These are phyloP conservation scores for Nitzschia sp. DNA, from an alignment of 108 stramenopile genomes.

Conservation along the genomic window DNA sequence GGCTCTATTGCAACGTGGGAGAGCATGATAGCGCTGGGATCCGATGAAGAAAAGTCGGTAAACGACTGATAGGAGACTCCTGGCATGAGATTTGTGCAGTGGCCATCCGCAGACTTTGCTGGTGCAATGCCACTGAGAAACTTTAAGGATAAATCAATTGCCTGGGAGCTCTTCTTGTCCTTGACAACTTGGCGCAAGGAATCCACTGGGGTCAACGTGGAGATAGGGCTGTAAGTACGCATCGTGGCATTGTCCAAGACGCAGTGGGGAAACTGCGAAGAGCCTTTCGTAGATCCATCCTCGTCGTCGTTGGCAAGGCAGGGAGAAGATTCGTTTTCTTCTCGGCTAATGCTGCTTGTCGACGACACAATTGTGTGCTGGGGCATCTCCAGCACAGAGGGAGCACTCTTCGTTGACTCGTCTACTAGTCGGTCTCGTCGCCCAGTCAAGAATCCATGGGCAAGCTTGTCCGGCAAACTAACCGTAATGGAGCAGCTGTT, in stretches of 20 bases:
- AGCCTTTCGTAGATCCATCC: background rate
- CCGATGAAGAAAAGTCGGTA: background rate
- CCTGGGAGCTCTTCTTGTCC: background rate
- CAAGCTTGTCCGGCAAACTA: background rate
- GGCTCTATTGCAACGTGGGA: background rate
- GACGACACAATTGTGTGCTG: background rate
- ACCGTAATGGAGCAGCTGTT: background rate
- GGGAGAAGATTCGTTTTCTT: background rate
- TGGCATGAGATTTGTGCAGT: background rate
- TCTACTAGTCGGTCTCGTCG: too few relatives aligned
- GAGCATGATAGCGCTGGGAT: background rate
- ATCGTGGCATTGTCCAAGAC: background rate
- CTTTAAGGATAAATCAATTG: background rate
- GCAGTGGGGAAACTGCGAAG: background rate
- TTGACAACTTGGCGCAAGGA: background rate
- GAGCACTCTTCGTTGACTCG: background rate
- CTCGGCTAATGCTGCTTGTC: background rate
- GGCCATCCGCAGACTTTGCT: background rate
- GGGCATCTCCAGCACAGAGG: background rate
- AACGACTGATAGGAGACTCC: background rate
- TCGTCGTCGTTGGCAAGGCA: background rate
- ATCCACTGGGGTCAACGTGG: background rate
- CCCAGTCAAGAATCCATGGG: background rate
- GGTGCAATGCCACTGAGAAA: background rate
- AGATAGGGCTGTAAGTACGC: background rate